Percentiles rank a stretch among this genome's conserved stretches.
Evolutionary conservation across 2,329 filamentous ascomycete species (phyloP).

Genomic region (Pestalotiopsis fici): DNA sequence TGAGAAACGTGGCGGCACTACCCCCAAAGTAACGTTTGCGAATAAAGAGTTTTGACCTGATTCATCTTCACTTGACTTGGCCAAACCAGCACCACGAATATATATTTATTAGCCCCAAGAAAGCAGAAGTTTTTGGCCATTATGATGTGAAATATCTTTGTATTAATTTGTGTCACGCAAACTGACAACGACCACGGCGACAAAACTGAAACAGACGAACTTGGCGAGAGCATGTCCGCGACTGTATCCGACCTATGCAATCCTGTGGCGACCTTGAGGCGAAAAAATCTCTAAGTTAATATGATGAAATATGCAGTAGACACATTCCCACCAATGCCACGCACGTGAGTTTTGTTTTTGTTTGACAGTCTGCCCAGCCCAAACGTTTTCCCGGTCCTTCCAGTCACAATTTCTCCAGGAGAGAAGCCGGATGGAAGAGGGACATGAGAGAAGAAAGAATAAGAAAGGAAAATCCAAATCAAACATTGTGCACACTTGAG

Average conservation of each 20-base stretch:
- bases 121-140: no score
- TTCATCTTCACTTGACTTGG: background rate
- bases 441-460: background rate
- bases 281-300: slow-evolving; percentile 2
- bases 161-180: background rate
- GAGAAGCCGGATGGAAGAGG: no score
- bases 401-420: background rate
- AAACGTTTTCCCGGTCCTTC: background rate
- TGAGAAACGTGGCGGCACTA: background rate
- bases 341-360: background rate
- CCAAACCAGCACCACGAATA: no score
- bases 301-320: background rate
- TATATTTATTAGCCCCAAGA: no score
- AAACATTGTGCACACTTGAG: slow-evolving; percentile 6
- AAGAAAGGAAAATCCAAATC: background rate
- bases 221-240: background rate
- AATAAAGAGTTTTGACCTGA: background rate
- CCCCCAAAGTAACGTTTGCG: background rate
- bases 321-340: slow-evolving; percentile 5
- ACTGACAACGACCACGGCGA: no score
- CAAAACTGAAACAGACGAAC: background rate
- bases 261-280: slow-evolving; percentile 3
- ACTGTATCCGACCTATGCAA: slow-evolving; percentile 6
- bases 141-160: no score
- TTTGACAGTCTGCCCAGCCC: slow-evolving; percentile 4